phyloP scores from a whole-genome alignment of 495 filamentous ascomycete genomes.

The Penicillium arizonense region DNA sequence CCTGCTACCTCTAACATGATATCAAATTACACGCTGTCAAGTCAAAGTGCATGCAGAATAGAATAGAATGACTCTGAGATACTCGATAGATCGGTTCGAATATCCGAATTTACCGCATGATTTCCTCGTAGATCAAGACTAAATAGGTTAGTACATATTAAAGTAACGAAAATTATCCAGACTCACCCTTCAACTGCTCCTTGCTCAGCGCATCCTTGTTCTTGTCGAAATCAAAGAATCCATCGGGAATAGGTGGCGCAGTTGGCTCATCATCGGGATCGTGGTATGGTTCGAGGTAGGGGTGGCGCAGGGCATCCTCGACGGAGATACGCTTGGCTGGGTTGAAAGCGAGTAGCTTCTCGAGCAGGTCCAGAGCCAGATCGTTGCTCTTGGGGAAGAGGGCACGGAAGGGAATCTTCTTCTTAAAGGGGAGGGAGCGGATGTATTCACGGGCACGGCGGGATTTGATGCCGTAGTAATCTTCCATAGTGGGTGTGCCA shows the following conservation, averaged over 20 bases:
- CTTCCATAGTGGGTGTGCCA: constrained; percentile 99
- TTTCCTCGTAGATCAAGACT: constrained; percentile 96
- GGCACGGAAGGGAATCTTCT: constrained; percentile 97
- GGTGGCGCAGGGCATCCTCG: constrained; percentile 94
- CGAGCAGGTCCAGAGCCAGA: constrained; percentile 86
- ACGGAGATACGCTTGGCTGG: constrained; percentile 98
- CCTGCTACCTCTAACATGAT: constrained; percentile 12
- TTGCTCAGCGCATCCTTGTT: constrained; percentile 99
- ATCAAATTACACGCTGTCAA: constrained; percentile 6
- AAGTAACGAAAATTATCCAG: neutral
- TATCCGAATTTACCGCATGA: constrained; percentile 77
- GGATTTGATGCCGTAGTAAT: constrained; percentile 99
- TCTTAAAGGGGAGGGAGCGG: constrained; percentile 99
- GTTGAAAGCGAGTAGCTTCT: constrained; percentile 97
- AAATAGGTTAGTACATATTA: constrained; percentile 11
- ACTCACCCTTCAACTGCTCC: constrained; percentile 88
- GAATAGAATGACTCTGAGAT: constrained; percentile 6
- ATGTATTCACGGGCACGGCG: constrained; percentile 98
- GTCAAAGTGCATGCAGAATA: constrained; percentile 9
- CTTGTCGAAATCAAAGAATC: constrained; percentile 99
- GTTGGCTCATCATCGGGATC: constrained; percentile 99
- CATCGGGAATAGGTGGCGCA: constrained; percentile 91
- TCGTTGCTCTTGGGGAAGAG: constrained; percentile 98
- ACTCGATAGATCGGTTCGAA: neutral
- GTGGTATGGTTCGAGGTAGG: constrained; percentile 98